These are phyloP conservation scores for Apiosordaria backusii DNA, from an alignment of 495 filamentous ascomycete genomes.

Conservation along the genomic window DNA sequence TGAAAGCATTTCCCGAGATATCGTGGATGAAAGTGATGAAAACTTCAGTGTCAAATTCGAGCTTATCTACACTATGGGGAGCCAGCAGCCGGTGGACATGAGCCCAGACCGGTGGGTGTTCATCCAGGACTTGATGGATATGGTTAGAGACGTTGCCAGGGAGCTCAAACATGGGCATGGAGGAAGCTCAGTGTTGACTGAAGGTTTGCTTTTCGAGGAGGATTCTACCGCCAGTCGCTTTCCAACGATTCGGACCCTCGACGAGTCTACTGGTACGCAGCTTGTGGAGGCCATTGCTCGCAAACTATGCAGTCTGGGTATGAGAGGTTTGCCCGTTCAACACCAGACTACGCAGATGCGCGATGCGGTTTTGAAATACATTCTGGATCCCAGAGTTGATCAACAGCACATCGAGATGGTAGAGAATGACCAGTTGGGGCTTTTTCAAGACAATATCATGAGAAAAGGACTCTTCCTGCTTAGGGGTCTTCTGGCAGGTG, in stretches of 20 bases:
- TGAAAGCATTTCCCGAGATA: conserved; percentile 42
- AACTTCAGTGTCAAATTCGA: conserved; percentile 59
- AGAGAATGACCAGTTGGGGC: conserved; percentile 28
- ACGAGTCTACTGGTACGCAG: conserved; percentile 28
- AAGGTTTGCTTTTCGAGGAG: conserved; percentile 19
- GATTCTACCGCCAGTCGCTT: conserved; percentile 27
- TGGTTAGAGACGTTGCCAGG: conserved; percentile 23
- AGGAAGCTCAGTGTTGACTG: conserved; percentile 30
- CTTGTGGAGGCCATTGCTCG: conserved; percentile 33
- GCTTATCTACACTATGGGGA: conserved; percentile 66
- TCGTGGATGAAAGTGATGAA: conserved; percentile 67
- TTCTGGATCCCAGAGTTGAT: conserved; percentile 32
- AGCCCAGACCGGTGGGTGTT: conserved; percentile 58
- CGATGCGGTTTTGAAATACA: conserved; percentile 43
- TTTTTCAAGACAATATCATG: conserved; percentile 34
- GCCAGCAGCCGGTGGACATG: conserved; percentile 51
- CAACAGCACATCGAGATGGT: conserved; percentile 34
- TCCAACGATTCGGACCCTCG: conserved; percentile 45
- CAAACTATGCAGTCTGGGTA: conserved; percentile 38
- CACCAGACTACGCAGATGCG: conserved; percentile 37
- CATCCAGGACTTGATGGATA: conserved; percentile 51
- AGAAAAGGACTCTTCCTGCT: conserved; percentile 51
- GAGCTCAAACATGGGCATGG: conserved; percentile 33
- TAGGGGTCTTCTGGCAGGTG: conserved; percentile 56
- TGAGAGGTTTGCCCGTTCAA: conserved; percentile 40